Evolutionary conservation across 805 yeast genomes (phyloP).

Genomic region (Wickerhamia fluorescens): DNA sequence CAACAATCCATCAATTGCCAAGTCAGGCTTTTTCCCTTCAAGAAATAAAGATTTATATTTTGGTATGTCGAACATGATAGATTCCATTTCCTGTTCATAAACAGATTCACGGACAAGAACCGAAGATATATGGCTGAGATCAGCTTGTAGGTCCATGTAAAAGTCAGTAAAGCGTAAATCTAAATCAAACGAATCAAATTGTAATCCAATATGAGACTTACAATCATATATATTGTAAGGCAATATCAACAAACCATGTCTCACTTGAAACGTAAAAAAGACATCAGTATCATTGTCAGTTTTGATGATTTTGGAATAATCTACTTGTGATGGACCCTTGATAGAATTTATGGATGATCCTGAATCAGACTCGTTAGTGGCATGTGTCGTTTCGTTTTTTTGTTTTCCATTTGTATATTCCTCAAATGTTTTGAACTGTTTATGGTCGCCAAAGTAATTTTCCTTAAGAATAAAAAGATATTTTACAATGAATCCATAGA

Average conservation of each 20-base stretch:
- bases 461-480: constrained; percentile 72
- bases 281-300: constrained; percentile 73
- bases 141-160: constrained; percentile 87
- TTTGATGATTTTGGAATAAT: constrained; percentile 36
- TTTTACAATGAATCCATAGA: constrained; percentile 73
- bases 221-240: constrained; percentile 70
- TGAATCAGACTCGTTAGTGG: constrained; percentile 3
- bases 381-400: not conserved
- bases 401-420: constrained; percentile 46
- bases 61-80: constrained; percentile 16
- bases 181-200: constrained; percentile 59
- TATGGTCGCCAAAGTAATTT: constrained; percentile 83
- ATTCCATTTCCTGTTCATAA: constrained; percentile 3
- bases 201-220: constrained; percentile 52
- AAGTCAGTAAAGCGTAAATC: constrained; percentile 86
- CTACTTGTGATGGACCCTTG: constrained; percentile 9
- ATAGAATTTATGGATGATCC: constrained; percentile 1
- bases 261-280: constrained; percentile 60
- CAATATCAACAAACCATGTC: constrained; percentile 61
- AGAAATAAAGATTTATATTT: constrained; percentile 13
- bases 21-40: constrained; percentile 3
- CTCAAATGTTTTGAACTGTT: constrained; percentile 79
- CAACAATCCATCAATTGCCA: constrained; percentile 50
- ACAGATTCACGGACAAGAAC: constrained; percentile 21
- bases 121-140: constrained; percentile 51